Evolutionary conservation across 129 eudicot genomes (phyloP).

Genomic region (Flaveria trinervia): DNA sequence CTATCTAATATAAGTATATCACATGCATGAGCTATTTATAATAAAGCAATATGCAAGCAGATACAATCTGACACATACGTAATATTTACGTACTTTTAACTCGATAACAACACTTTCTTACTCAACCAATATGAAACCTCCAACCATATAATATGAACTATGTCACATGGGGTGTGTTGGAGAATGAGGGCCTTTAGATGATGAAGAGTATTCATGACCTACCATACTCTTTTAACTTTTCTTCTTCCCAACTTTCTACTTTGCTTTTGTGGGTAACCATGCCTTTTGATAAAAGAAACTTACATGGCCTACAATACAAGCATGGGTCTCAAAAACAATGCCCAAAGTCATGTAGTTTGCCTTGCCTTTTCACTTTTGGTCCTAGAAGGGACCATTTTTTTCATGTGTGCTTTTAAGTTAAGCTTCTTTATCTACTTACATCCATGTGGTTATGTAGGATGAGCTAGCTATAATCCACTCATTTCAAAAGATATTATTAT

Average conservation of each 20-base stretch:
- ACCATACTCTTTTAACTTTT: constrained; percentile 28
- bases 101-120: not conserved
- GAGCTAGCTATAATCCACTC: constrained; percentile 27
- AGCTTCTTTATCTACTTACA: constrained; percentile 37
- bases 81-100: not conserved
- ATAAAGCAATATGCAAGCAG: not conserved
- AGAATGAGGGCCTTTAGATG: constrained; percentile 22
- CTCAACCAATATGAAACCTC: not conserved
- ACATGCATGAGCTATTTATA: not conserved
- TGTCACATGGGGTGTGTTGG: constrained; percentile 34
- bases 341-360: constrained; percentile 25
- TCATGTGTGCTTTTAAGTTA: constrained; percentile 44
- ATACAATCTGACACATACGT: not conserved
- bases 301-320: constrained; percentile 42
- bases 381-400: constrained; percentile 41
- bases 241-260: constrained; percentile 26
- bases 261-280: constrained; percentile 31
- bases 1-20: not conserved
- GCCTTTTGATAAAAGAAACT: constrained; percentile 36
- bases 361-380: constrained; percentile 40
- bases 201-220: constrained; percentile 29
- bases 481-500: constrained; percentile 1
- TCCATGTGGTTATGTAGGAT: constrained; percentile 40
- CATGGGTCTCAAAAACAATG: constrained; percentile 39
- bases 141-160: not conserved